Percentiles rank a stretch among this genome's conserved stretches.
phyloP scores from a whole-genome alignment of 192 early-diverging fungal genomes.

The Backusella liffmaniae region DNA sequence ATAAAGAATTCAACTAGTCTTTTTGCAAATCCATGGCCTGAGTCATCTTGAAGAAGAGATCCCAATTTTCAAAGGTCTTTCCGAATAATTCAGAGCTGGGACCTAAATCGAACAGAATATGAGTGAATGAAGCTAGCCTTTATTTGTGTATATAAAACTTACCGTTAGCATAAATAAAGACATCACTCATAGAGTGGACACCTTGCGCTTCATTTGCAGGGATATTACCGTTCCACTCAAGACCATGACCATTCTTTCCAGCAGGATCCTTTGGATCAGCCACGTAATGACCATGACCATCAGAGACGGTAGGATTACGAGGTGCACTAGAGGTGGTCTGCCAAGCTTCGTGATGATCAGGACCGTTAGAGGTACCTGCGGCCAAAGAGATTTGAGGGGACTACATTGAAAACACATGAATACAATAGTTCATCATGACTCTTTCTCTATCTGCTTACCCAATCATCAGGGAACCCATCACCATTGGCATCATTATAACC shows the following conservation, averaged over 20 bases:
- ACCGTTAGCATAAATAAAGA: constrained; percentile 41
- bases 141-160: background rate
- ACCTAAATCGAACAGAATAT: constrained; percentile 7
- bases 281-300: constrained; percentile 25
- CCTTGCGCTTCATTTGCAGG: constrained; percentile 26
- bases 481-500: constrained; percentile 44
- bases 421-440: background rate
- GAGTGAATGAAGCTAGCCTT: background rate
- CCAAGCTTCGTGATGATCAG: constrained; percentile 46
- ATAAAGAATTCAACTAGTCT: background rate
- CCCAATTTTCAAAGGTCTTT: constrained; percentile 46
- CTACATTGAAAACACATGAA: background rate
- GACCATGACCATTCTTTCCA: constrained; percentile 29
- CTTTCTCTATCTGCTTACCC: constrained; percentile 10
- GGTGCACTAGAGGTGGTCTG: constrained; percentile 38
- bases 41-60: constrained; percentile 53
- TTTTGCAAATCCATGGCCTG: constrained; percentile 19
- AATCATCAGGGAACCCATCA: constrained; percentile 51
- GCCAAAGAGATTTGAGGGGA: constrained; percentile 41
- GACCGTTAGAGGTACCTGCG: constrained; percentile 41
- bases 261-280: constrained; percentile 26
- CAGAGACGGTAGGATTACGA: constrained; percentile 35
- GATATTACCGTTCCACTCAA: constrained; percentile 31
- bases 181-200: constrained; percentile 50
- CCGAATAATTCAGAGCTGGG: constrained; percentile 40